phyloP scores from a whole-genome alignment of 176 grass and related monocot species.

The Tuctoria greenei region DNA sequence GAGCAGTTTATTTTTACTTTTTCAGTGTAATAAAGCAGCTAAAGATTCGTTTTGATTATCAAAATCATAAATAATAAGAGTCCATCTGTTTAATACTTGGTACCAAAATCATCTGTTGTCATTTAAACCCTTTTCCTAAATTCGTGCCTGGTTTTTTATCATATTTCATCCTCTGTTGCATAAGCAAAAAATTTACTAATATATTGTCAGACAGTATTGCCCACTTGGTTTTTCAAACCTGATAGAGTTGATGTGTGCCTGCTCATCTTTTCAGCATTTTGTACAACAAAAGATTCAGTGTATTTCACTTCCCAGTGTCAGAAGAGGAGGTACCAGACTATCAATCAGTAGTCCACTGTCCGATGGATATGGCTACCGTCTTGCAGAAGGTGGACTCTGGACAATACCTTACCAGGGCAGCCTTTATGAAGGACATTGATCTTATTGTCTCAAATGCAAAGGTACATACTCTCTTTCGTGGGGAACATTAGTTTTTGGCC shows the following conservation, averaged over 20 bases:
- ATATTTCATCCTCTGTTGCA: conserved; percentile 12
- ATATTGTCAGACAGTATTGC: conserved; percentile 14
- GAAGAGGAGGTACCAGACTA: conserved; percentile 98
- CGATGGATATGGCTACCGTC: conserved; percentile 95
- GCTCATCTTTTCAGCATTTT: conserved; percentile 68
- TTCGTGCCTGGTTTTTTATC: not conserved
- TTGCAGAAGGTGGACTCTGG: conserved; percentile 89
- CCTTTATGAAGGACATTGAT: conserved; percentile 87
- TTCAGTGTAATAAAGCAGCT: conserved; percentile 10
- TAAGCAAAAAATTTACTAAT: not conserved
- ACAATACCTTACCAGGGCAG: conserved; percentile 58
- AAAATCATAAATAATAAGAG: conserved; percentile 17
- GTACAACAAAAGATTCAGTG: conserved; percentile 87
- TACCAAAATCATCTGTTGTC: not conserved
- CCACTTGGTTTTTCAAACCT: conserved; percentile 19
- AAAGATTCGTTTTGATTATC: not conserved
- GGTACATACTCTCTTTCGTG: conserved; percentile 45
- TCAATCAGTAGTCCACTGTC: conserved; percentile 70
- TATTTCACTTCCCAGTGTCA: conserved; percentile 86
- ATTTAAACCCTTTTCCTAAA: not conserved
- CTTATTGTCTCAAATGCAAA: conserved; percentile 94
- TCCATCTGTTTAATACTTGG: not conserved
- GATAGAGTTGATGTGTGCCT: conserved; percentile 29
- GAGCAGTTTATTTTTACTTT: conserved; percentile 13
- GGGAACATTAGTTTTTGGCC: conserved; percentile 9